These are phyloP conservation scores for Yamadazyma sp. DNA, from an alignment of 1,139 yeast species.

Conservation along the genomic window DNA sequence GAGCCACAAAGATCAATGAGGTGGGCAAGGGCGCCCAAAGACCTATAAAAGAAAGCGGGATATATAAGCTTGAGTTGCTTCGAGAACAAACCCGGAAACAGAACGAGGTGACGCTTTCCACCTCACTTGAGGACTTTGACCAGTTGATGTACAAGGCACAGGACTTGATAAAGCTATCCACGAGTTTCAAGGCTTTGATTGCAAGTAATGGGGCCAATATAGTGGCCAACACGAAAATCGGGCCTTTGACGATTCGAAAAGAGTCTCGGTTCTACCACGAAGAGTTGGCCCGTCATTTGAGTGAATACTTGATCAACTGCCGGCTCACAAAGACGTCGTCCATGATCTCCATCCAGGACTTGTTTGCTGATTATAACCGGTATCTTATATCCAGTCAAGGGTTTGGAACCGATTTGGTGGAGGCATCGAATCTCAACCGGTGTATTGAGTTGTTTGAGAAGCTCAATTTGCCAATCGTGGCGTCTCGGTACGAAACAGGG, in stretches of 20 bases:
- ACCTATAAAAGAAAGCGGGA: conserved; percentile 43
- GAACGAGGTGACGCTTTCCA: conserved; percentile 62
- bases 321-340: conserved; percentile 33
- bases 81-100: conserved; percentile 58
- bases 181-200: conserved; percentile 41
- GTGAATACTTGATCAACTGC: conserved; percentile 45
- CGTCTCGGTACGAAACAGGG: conserved; percentile 36
- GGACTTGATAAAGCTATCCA: conserved; percentile 62
- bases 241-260: conserved; percentile 32
- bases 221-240: conserved; percentile 14
- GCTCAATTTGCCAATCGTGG: conserved; percentile 34
- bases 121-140: conserved; percentile 75
- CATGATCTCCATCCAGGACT: conserved; percentile 43
- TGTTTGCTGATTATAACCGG: conserved; percentile 45
- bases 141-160: conserved; percentile 76
- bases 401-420: conserved; percentile 38
- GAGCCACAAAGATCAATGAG: conserved; percentile 29
- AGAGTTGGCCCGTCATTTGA: conserved; percentile 48
- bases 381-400: conserved; percentile 38
- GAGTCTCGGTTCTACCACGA: conserved; percentile 33
- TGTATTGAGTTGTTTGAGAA: conserved; percentile 31
- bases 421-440: conserved; percentile 31
- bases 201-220: background rate
- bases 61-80: conserved; percentile 66
- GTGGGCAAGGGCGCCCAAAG: background rate